phyloP scores from a whole-genome alignment of 1,284 basidiomycete genomes.

The Sutorius eximius region DNA sequence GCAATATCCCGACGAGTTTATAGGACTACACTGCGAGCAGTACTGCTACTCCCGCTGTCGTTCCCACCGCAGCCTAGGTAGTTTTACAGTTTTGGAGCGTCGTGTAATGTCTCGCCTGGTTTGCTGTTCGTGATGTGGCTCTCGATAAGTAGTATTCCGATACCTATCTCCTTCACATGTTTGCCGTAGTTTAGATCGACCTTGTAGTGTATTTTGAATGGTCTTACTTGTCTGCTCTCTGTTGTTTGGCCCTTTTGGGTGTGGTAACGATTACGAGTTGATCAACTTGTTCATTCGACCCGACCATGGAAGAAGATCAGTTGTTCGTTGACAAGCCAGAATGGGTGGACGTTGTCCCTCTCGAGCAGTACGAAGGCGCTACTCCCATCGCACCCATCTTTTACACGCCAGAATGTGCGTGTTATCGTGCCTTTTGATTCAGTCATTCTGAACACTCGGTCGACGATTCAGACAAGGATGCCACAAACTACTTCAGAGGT shows the following conservation, averaged over 20 bases:
- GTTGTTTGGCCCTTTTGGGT: conserved; percentile 1
- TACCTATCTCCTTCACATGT: conserved; percentile 22
- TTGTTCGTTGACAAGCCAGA: conserved; percentile 65
- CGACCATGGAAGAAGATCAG: conserved; percentile 15
- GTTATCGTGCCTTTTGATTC: conserved; percentile 4
- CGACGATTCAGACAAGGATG: conserved; percentile 74
- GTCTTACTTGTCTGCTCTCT: background rate
- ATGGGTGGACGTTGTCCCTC: conserved; percentile 79
- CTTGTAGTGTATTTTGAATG: conserved; percentile 24
- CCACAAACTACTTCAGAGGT: conserved; percentile 88
- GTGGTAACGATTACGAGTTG: background rate
- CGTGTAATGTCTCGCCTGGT: conserved; percentile 14
- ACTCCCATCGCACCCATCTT: conserved; percentile 86
- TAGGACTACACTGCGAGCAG: conserved; percentile 73
- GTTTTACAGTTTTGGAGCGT: background rate
- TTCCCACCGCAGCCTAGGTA: conserved; percentile 33
- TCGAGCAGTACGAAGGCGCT: conserved; percentile 78
- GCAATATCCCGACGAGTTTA: background rate
- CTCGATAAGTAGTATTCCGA: conserved; percentile 24
- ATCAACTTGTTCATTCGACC: background rate
- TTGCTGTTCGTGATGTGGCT: conserved; percentile 9
- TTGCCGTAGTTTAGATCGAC: conserved; percentile 23
- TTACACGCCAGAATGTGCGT: conserved; percentile 84
- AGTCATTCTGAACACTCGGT: conserved; percentile 5
- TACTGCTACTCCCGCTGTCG: conserved; percentile 41